phyloP scores from a whole-genome alignment of 257 asterid genomes.

The Solanum clarkiae region DNA sequence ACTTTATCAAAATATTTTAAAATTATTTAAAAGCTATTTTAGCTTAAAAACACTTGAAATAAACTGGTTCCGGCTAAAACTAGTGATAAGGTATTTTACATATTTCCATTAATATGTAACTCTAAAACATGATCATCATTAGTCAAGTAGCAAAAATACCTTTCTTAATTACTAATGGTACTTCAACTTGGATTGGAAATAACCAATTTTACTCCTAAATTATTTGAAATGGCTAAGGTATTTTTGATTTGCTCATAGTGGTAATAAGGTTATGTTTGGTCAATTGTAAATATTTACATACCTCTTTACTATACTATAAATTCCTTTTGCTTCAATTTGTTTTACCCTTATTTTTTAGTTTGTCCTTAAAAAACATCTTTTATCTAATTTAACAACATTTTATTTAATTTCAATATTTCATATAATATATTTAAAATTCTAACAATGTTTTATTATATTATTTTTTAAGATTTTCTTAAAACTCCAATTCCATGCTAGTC shows the following conservation, averaged over 20 bases:
- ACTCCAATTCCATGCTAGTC: not conserved
- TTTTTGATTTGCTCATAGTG: not conserved
- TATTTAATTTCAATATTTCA: too few species aligned
- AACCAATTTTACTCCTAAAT: not conserved
- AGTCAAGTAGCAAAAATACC: not conserved
- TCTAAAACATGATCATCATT: not conserved
- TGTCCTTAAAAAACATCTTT: too few species aligned
- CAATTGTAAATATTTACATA: not conserved
- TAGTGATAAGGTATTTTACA: too few species aligned
- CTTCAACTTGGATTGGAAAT: not conserved
- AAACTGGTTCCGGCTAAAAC: fast-evolving
- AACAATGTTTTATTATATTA: not conserved
- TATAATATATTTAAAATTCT: not conserved
- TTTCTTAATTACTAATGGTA: not conserved
- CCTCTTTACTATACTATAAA: not conserved
- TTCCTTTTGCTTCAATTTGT: not conserved
- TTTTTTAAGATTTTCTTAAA: not conserved
- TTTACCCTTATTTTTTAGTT: not conserved
- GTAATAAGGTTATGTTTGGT: not conserved
- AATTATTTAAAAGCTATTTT: too few species aligned
- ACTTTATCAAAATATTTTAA: too few species aligned
- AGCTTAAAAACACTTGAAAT: too few species aligned
- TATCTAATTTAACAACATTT: too few species aligned
- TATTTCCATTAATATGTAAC: not conserved
- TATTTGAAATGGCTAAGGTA: not conserved